Evolutionary conservation across 1,139 yeast genomes (phyloP).

Genomic region (Yamadazyma conglobata): DNA sequence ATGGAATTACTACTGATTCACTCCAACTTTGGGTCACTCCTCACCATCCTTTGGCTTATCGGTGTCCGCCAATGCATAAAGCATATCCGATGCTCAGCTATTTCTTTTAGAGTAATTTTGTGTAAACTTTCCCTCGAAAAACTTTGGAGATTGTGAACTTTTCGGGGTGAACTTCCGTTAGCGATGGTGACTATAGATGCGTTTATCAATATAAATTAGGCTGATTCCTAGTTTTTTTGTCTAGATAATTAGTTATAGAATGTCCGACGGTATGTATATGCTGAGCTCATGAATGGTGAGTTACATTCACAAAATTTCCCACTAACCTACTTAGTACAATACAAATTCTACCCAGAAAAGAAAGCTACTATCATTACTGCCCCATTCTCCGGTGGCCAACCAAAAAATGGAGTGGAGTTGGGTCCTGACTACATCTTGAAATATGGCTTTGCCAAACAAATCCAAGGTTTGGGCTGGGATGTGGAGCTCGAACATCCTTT

Average conservation of each 20-base stretch:
- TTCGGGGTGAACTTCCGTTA: slow-evolving; percentile 8
- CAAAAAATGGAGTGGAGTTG: slow-evolving; percentile 85
- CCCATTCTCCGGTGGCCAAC: slow-evolving; percentile 97
- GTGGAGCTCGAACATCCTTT: slow-evolving; percentile 58
- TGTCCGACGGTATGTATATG: slow-evolving; percentile 14
- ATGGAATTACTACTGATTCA: too few species aligned
- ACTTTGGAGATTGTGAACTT: slow-evolving; percentile 1
- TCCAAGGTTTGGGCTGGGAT: slow-evolving; percentile 71
- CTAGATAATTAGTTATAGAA: slow-evolving; percentile 1
- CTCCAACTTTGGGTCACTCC: too few species aligned
- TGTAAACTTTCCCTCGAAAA: slow-evolving; percentile 3
- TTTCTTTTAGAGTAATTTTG: too few species aligned
- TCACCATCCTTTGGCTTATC: too few species aligned
- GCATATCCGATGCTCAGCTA: too few species aligned
- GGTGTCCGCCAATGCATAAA: not conserved
- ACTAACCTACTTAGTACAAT: slow-evolving; percentile 22
- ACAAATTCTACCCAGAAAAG: slow-evolving; percentile 52
- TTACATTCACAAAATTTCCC: too few species aligned
- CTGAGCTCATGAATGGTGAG: too few species aligned
- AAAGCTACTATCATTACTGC: slow-evolving; percentile 69
- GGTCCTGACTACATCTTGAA: slow-evolving; percentile 84
- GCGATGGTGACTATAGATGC: too few species aligned
- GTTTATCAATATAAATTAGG: not conserved
- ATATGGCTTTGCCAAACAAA: slow-evolving; percentile 64
- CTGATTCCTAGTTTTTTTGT: not conserved